Evolutionary conservation across 805 yeast species (phyloP).

Genomic region (Schizosaccharomyces octosporus): DNA sequence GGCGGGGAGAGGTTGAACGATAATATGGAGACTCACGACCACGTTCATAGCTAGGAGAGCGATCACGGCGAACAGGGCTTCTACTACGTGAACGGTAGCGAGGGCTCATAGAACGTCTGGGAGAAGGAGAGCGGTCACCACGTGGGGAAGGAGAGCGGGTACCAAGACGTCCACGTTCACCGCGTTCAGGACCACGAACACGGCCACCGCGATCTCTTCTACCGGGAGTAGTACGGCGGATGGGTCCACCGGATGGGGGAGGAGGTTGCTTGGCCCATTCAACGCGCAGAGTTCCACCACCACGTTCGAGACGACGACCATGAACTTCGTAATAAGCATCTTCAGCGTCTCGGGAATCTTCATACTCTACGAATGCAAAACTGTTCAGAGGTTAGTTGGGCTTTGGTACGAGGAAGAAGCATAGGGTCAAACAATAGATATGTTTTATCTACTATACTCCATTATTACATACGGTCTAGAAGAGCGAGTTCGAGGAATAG

Average conservation of each 20-base stretch:
- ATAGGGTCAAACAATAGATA: too few relatives aligned
- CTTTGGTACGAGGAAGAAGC: too few relatives aligned
- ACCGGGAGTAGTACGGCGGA: neutral
- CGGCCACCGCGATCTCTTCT: neutral
- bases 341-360: conserved; percentile 13
- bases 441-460: neutral
- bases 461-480: conserved; percentile 8
- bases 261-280: conserved; percentile 6
- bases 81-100: conserved; percentile 1
- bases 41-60: neutral
- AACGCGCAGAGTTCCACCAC: conserved; percentile 9
- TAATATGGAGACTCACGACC: neutral
- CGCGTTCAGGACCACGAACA: neutral
- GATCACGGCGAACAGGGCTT: neutral
- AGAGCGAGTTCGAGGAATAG: conserved; percentile 10
- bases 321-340: conserved; percentile 15
- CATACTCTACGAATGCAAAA: conserved; percentile 13
- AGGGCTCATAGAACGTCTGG: neutral
- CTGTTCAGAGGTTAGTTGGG: conserved; percentile 3
- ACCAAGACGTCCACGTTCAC: neutral
- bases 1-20: conserved; percentile 1
- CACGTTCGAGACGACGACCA: conserved; percentile 10
- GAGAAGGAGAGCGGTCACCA: neutral
- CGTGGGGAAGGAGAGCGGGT: neutral
- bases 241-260: neutral